Evolutionary conservation across 148 eudicot genomes (phyloP), one percentile per base, ranked within the genome.

Genomic region (Gaultheria prostrata): DNA sequence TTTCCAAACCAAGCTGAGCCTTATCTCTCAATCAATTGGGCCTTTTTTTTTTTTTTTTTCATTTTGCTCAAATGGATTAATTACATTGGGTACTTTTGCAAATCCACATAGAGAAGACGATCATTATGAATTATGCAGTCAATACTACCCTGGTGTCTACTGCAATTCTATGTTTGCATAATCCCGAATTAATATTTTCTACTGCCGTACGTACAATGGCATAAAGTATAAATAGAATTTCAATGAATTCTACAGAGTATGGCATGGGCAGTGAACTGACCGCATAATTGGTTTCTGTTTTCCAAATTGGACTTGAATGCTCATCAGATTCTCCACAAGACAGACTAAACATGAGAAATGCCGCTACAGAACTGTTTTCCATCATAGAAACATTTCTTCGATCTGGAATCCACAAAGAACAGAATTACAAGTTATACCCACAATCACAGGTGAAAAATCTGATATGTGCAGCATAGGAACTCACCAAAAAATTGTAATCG

Each of bases 301-400:
- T 83, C n/a, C n/a, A n/a, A n/a, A n/a, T n/a, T n/a, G n/a, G n/a
- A n/a, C n/a, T n/a, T n/a, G n/a, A n/a, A n/a, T n/a, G n/a, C 35
- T 84, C 86, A 56, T 70, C 79, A 24, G 82, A 86, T 56, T 83
- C 78, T 39, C 86, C 86, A 75, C 49, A 51, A 67, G 63, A 80
- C 49, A 83, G 86, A 75, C 57, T 83, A 83, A 80, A 65, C 72
- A 86, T 83, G 84, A 53, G 82, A 75, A 50, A 77, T 56, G 86
- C 61, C 2, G 51, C 48, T 67, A 5, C 2, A 43, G 51, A 80
- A 24, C 82, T 84, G 39, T 4, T 67, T 8, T 26, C 59, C 45
- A 80, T 67, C 35, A 77, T 86, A 80, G 88, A 86, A 45, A 81
- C 59, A 39, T 76, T 77, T 83, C 79, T 81, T 69, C 20, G 54